phyloP scores from a whole-genome alignment of 2,329 filamentous ascomycete species.

The Sporothrix phasma region DNA sequence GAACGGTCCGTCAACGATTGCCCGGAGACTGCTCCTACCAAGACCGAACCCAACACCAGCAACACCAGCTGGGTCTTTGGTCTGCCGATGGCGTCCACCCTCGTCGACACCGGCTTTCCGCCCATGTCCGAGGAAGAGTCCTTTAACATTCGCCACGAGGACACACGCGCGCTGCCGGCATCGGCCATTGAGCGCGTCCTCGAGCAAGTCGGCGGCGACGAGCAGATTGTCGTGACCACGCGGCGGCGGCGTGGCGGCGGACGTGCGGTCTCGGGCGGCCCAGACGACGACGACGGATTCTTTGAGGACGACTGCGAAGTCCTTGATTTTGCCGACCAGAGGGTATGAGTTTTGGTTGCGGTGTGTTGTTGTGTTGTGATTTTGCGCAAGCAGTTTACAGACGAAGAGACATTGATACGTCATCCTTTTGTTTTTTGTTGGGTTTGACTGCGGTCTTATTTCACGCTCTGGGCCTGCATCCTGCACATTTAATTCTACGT shows the following conservation, averaged over 20 bases:
- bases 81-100: slow-evolving; percentile 39
- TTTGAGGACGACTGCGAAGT: slow-evolving; percentile 92
- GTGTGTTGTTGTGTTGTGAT: too few species aligned
- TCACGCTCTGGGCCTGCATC: neutral
- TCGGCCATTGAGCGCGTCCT: slow-evolving; percentile 55
- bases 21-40: neutral
- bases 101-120: slow-evolving; percentile 43
- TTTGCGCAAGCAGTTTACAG: too few species aligned
- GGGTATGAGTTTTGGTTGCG: slow-evolving; percentile 37
- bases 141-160: slow-evolving; percentile 39
- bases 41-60: too few species aligned
- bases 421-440: neutral
- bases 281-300: slow-evolving; percentile 57
- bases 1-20: neutral
- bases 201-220: slow-evolving; percentile 46
- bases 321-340: slow-evolving; percentile 71
- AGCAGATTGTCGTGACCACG: slow-evolving; percentile 73
- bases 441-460: neutral
- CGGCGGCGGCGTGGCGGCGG: slow-evolving; percentile 59
- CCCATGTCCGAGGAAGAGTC: slow-evolving; percentile 41
- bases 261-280: slow-evolving; percentile 24
- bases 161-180: slow-evolving; percentile 49
- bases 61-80: slow-evolving; percentile 49
- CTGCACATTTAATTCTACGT: too few species aligned
- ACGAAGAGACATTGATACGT: neutral